A percentile compares a stretch with the other conserved stretches of the same genome.
These are phyloP conservation scores for Daldinia vernicosa DNA, from an alignment of 495 filamentous ascomycete species.

Conservation along the genomic window DNA sequence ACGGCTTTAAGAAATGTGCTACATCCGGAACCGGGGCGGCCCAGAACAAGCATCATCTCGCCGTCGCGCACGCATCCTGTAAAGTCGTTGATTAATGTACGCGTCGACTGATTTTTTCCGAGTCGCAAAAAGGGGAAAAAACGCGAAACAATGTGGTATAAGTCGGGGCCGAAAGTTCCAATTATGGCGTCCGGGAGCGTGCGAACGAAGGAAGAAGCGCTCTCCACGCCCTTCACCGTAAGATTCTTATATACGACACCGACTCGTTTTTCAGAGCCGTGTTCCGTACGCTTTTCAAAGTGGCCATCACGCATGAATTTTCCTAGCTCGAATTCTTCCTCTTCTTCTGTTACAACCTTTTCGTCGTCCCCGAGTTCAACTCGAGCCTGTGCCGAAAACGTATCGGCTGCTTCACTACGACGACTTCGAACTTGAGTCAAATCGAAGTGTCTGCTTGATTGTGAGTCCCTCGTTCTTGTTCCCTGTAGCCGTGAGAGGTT, in stretches of 20 bases:
- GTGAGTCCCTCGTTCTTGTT: slow-evolving; percentile 58
- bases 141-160: slow-evolving; percentile 72
- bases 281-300: slow-evolving; percentile 78
- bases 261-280: slow-evolving; percentile 79
- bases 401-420: slow-evolving; percentile 20
- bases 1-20: slow-evolving; percentile 82
- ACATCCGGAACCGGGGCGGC: slow-evolving; percentile 81
- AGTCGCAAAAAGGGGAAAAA: slow-evolving; percentile 72
- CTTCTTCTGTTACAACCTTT: slow-evolving; percentile 52
- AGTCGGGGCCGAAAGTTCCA: slow-evolving; percentile 85
- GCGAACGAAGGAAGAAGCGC: slow-evolving; percentile 72
- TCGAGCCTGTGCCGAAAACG: slow-evolving; percentile 24
- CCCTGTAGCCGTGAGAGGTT: slow-evolving; percentile 69
- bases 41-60: slow-evolving; percentile 84
- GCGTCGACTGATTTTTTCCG: slow-evolving; percentile 49
- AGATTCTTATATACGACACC: slow-evolving; percentile 85
- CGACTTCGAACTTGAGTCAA: slow-evolving; percentile 16
- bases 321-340: slow-evolving; percentile 73
- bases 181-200: slow-evolving; percentile 80
- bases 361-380: slow-evolving; percentile 53
- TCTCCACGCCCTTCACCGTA: slow-evolving; percentile 76
- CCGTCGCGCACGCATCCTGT: slow-evolving; percentile 80
- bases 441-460: slow-evolving; percentile 35
- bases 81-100: slow-evolving; percentile 77
- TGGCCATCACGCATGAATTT: slow-evolving; percentile 81